Conservation (phyloP, 2,329 filamentous ascomycete genomes). For the Fusarium azukiicola region DNA sequence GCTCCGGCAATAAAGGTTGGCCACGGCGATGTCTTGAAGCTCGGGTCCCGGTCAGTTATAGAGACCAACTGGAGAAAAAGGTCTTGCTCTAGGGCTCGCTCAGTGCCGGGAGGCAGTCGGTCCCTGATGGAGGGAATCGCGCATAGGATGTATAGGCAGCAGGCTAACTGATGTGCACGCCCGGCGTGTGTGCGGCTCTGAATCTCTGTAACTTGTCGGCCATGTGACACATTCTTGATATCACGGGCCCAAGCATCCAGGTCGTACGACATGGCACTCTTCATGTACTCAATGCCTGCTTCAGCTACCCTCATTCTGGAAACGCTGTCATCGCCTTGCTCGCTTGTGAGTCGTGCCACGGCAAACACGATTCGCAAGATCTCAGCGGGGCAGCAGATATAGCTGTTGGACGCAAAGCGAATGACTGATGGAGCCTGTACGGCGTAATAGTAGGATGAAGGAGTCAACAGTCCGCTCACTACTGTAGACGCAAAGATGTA, state of each 20-base stretch:
- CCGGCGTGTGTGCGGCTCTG: slow-evolving; percentile 28
- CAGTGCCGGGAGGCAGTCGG: not conserved
- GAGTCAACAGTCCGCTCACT: slow-evolving; percentile 4
- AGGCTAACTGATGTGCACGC: slow-evolving; percentile 27
- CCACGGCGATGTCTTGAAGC: slow-evolving; percentile 38
- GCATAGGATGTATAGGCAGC: slow-evolving; percentile 32
- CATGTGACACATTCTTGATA: slow-evolving; percentile 21
- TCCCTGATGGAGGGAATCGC: not conserved
- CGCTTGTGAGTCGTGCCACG: slow-evolving; percentile 18
- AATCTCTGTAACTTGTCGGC: slow-evolving; percentile 28
- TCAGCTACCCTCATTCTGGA: not conserved
- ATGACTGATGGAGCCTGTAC: slow-evolving; percentile 24
- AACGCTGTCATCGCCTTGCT: not conserved
- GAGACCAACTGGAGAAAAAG: slow-evolving; percentile 11
- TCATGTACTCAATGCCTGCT: slow-evolving; percentile 20
- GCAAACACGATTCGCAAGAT: slow-evolving; percentile 25
- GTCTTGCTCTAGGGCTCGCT: slow-evolving; percentile 1
- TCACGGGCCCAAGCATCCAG: slow-evolving; percentile 20
- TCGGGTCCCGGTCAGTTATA: slow-evolving; percentile 25
- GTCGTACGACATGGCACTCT: slow-evolving; percentile 24
- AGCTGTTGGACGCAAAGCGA: slow-evolving; percentile 28
- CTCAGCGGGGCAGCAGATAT: slow-evolving; percentile 31
- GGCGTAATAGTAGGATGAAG: not conserved
- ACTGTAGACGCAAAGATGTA: slow-evolving; percentile 32
- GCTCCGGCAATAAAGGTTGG: slow-evolving; percentile 31